Conservation (phyloP, 2,329 filamentous ascomycete species). For the Trichoderma cornu-damae region DNA sequence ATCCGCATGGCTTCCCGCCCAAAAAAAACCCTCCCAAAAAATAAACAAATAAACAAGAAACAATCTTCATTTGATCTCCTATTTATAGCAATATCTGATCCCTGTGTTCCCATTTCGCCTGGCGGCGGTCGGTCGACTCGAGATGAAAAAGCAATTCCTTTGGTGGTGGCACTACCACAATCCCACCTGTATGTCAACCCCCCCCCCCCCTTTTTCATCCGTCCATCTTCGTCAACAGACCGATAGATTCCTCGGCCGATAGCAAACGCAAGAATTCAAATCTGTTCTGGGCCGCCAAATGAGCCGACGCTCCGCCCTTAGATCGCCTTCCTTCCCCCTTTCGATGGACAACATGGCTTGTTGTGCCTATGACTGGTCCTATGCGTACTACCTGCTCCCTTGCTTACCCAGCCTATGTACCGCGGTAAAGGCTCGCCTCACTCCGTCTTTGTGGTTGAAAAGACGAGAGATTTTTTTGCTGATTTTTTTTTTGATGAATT, state of each 20-base stretch:
- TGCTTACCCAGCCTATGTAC: too few species aligned
- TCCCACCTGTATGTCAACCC: not conserved
- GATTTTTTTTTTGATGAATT: too few species aligned
- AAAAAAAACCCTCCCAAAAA: too few species aligned
- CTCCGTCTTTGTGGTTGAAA: too few species aligned
- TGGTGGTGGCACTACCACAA: too few species aligned
- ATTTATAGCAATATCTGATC: not conserved
- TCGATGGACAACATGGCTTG: too few species aligned
- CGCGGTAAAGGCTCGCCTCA: too few species aligned
- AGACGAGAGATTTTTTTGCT: too few species aligned
- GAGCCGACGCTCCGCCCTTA: not conserved
- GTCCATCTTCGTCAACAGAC: not conserved
- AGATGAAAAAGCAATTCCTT: slow-evolving; percentile 5
- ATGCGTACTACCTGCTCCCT: too few species aligned
- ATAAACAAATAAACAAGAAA: too few species aligned
- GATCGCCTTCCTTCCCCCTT: not conserved
- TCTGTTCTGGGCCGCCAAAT: not conserved
- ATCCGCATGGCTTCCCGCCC: not conserved
- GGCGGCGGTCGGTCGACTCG: not conserved
- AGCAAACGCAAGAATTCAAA: not conserved
- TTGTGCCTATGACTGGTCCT: too few species aligned
- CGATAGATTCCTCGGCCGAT: not conserved
- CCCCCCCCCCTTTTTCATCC: not conserved
- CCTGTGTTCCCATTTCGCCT: not conserved
- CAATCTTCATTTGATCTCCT: not conserved